Evolutionary conservation across 192 early-diverging fungal genomes (phyloP).

Genomic region (Coemansia javaensis): DNA sequence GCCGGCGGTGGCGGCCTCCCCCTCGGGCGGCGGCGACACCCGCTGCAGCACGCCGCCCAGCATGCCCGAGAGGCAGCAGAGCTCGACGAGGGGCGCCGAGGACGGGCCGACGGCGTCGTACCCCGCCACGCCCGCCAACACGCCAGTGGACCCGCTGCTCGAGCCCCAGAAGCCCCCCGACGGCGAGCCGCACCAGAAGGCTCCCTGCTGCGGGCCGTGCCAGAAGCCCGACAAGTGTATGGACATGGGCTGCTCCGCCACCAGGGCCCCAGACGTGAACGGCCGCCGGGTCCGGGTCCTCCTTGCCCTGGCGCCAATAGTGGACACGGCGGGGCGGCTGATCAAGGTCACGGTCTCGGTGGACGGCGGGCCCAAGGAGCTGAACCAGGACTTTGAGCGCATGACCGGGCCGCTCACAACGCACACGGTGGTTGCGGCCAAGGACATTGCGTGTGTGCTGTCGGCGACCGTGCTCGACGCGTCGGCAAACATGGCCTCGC

Average conservation of each 20-base stretch:
- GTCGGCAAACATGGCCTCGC: conserved; percentile 42
- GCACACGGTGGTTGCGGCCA: conserved; percentile 22
- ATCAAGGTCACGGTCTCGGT: conserved; percentile 33
- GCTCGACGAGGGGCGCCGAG: no score
- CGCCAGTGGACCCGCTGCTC: neutral
- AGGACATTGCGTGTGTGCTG: conserved; percentile 26
- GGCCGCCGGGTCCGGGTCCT: conserved; percentile 17
- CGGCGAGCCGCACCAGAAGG: neutral
- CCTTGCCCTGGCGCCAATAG: conserved; percentile 32
- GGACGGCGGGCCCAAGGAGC: conserved; percentile 20
- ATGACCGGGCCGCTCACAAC: conserved; percentile 46
- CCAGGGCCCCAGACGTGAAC: neutral
- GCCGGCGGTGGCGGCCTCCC: no score
- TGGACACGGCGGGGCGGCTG: conserved; percentile 22
- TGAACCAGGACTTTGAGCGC: conserved; percentile 36
- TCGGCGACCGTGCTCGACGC: conserved; percentile 41
- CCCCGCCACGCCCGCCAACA: neutral
- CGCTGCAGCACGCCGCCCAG: no score
- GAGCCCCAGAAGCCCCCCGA: no score
- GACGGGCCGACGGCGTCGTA: no score
- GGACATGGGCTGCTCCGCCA: no score
- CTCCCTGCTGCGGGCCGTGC: no score
- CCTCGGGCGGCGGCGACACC: no score
- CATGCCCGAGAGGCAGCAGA: no score
- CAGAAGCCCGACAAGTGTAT: no score